These are phyloP conservation scores for Penicillium manginii DNA, from an alignment of 495 filamentous ascomycete genomes.

Conservation along the genomic window DNA sequence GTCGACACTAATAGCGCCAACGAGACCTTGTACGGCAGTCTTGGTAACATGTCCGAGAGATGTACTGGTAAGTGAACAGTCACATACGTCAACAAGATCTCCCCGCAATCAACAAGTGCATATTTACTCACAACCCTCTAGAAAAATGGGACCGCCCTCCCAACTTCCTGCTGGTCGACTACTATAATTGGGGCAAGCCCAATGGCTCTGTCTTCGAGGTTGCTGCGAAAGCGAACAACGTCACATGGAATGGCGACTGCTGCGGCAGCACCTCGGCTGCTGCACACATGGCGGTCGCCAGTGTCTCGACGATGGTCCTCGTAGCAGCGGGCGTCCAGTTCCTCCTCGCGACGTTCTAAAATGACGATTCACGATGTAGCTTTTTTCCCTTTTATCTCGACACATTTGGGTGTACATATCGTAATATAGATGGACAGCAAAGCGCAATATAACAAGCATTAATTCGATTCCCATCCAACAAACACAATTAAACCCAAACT, in stretches of 20 bases:
- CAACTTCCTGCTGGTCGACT: slow-evolving; percentile 89
- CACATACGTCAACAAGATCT: no score
- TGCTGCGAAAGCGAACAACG: slow-evolving; percentile 82
- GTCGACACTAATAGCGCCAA: slow-evolving; percentile 69
- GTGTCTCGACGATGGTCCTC: slow-evolving; percentile 27
- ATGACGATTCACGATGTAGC: slow-evolving; percentile 11
- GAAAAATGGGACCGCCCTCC: slow-evolving; percentile 71
- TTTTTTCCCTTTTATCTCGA: not conserved
- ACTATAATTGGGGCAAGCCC: slow-evolving; percentile 72
- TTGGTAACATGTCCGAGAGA: slow-evolving; percentile 68
- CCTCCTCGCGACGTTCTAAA: slow-evolving; percentile 30
- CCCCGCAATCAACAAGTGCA: no score
- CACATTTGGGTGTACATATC: slow-evolving; percentile 4
- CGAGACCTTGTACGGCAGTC: slow-evolving; percentile 59
- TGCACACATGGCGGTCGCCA: slow-evolving; percentile 22
- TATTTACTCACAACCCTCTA: slow-evolving; percentile 19
- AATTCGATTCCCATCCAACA: slow-evolving; percentile 1
- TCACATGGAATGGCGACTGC: slow-evolving; percentile 75
- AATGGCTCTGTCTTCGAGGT: slow-evolving; percentile 91
- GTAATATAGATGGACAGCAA: slow-evolving; percentile 4
- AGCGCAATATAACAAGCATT: no score
- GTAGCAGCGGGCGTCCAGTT: slow-evolving; percentile 33
- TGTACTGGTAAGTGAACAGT: slow-evolving; percentile 60
- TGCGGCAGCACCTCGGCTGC: slow-evolving; percentile 60
- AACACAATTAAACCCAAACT: not conserved